Conservation (phyloP, 257 asterid genomes). For the Salvia miltiorrhiza region DNA sequence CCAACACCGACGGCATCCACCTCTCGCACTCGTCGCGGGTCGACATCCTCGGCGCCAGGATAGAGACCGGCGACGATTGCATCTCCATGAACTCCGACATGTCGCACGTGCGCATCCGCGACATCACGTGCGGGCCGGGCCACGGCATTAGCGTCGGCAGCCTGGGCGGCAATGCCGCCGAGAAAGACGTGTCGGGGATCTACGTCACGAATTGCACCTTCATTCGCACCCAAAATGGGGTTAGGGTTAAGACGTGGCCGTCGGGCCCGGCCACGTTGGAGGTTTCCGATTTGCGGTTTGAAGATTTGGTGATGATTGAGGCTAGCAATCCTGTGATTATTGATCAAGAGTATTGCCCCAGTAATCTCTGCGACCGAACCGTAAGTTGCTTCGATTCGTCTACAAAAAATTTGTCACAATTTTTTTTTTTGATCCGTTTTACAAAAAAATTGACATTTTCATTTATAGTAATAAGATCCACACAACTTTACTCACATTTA, state of each 20-base stretch:
- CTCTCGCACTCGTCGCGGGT: constrained; percentile 3
- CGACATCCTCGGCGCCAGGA: constrained; percentile 2
- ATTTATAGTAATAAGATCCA: too few relatives aligned
- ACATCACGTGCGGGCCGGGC: constrained; percentile 43
- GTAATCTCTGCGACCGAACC: constrained; percentile 24
- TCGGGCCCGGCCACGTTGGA: constrained; percentile 25
- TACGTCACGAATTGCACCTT: constrained; percentile 37
- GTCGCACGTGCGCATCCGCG: constrained; percentile 6
- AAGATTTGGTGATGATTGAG: constrained; percentile 32
- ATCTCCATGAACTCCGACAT: constrained; percentile 37
- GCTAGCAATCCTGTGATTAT: constrained; percentile 32
- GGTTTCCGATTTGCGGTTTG: constrained; percentile 26
- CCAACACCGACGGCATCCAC: constrained; percentile 52
- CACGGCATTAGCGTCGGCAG: constrained; percentile 53
- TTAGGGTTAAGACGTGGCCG: constrained; percentile 53
- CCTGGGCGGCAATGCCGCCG: constrained; percentile 21
- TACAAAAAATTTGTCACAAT: too few relatives aligned
- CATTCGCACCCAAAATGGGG: constrained; percentile 32
- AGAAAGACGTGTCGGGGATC: constrained; percentile 33
- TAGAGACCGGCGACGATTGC: constrained; percentile 46
- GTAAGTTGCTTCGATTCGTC: not conserved
- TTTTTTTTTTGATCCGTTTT: too few relatives aligned
- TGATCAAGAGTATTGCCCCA: constrained; percentile 49
- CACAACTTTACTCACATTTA: too few relatives aligned
- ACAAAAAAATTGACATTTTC: too few relatives aligned